A percentile compares a stretch with the other conserved stretches of the same genome.
Evolutionary conservation across 2,329 filamentous ascomycete genomes (phyloP).

Genomic region (Plenodomus lindquistii): DNA sequence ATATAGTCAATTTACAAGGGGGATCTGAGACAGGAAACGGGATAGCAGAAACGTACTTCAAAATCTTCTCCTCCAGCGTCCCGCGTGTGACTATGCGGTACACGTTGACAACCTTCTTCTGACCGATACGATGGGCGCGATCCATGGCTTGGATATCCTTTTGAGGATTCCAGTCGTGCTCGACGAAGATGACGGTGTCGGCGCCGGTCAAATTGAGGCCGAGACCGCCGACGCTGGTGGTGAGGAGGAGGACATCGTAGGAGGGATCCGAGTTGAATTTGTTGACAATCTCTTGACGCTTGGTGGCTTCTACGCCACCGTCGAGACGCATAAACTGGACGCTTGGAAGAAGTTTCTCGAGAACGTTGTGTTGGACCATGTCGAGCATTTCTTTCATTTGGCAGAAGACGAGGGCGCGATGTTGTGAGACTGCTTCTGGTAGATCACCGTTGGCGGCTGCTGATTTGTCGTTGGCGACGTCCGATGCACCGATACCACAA

Average conservation of each 20-base stretch:
- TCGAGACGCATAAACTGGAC: slow-evolving; percentile 95
- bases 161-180: slow-evolving; percentile 99
- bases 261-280: slow-evolving; percentile 98
- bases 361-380: slow-evolving; percentile 93
- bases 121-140: slow-evolving; percentile 93
- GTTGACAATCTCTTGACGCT: slow-evolving; percentile 97
- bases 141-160: slow-evolving; percentile 99
- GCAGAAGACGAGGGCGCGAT: slow-evolving; percentile 95
- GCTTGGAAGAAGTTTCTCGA: slow-evolving; percentile 86
- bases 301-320: slow-evolving; percentile 87
- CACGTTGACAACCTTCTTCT: slow-evolving; percentile 99
- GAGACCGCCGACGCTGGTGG: slow-evolving; percentile 91
- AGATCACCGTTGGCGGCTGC: slow-evolving; percentile 58
- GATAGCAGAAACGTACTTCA: slow-evolving; percentile 62
- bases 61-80: slow-evolving; percentile 96
- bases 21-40: neutral
- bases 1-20: too few species aligned
- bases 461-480: slow-evolving; percentile 49
- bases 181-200: slow-evolving; percentile 98
- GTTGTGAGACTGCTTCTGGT: slow-evolving; percentile 85
- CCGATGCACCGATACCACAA: slow-evolving; percentile 82
- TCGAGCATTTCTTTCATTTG: slow-evolving; percentile 99
- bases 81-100: slow-evolving; percentile 95
- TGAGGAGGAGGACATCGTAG: slow-evolving; percentile 91
- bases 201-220: slow-evolving; percentile 95